A percentile compares a stretch with the other conserved stretches of the same genome.
Evolutionary conservation across 2,329 filamentous ascomycete species (phyloP).

Genomic region (Coniochaeta ligniaria): DNA sequence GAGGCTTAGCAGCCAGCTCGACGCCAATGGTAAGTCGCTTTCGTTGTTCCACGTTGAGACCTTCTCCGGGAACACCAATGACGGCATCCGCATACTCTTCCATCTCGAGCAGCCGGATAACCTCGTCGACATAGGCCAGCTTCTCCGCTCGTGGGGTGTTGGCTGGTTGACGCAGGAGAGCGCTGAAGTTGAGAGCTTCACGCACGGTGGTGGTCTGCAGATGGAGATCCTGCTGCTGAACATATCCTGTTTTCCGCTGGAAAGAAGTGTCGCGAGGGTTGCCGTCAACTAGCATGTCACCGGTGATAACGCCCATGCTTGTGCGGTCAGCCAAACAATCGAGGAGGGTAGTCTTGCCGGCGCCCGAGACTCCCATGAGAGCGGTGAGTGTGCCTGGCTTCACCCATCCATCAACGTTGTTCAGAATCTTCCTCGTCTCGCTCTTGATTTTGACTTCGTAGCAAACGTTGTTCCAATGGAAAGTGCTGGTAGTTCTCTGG

Average conservation of each 20-base stretch:
- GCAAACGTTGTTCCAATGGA: conserved; percentile 80
- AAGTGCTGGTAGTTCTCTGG: conserved; percentile 57
- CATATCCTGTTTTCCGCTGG: conserved; percentile 88
- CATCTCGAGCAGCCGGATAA: conserved; percentile 89
- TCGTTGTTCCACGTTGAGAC: conserved; percentile 64
- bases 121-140: conserved; percentile 78
- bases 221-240: conserved; percentile 89
- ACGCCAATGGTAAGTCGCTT: conserved; percentile 88
- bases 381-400: conserved; percentile 87
- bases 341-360: conserved; percentile 88
- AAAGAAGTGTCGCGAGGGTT: conserved; percentile 70
- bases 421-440: conserved; percentile 67
- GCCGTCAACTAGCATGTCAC: conserved; percentile 67
- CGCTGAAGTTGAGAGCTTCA: conserved; percentile 81
- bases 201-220: conserved; percentile 78
- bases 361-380: conserved; percentile 85
- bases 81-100: conserved; percentile 82
- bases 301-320: conserved; percentile 81
- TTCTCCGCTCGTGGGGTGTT: conserved; percentile 70
- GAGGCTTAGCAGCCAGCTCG: conserved; percentile 89
- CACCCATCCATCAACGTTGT: conserved; percentile 87
- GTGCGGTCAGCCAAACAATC: conserved; percentile 80
- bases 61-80: conserved; percentile 84
- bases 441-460: conserved; percentile 73
- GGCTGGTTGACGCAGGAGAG: conserved; percentile 74